Evolutionary conservation across 192 early-diverging fungal species (phyloP).

Genomic region (Linnemannia exigua): DNA sequence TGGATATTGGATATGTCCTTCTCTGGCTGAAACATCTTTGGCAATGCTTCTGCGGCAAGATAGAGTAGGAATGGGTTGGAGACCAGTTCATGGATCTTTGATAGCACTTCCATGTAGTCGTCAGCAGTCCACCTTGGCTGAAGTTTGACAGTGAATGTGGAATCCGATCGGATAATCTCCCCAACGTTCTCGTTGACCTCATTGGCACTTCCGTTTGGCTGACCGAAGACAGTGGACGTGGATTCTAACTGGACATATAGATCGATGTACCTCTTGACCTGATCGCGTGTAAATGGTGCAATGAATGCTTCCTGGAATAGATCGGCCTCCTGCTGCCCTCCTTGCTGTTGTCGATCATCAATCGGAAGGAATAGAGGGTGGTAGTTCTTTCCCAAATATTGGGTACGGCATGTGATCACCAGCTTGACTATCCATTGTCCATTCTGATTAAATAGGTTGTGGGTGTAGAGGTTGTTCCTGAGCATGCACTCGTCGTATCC

Average conservation of each 20-base stretch:
- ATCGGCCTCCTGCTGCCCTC: neutral
- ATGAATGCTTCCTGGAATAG: neutral
- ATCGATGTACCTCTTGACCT: neutral
- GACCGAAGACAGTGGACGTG: too few relatives aligned
- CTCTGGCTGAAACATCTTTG: neutral
- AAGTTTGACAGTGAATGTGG: neutral
- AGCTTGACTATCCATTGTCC: neutral
- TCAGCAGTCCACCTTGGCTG: neutral
- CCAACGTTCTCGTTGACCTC: too few relatives aligned
- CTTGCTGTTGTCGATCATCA: neutral
- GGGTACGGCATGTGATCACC: neutral
- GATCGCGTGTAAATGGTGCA: neutral
- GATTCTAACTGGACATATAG: too few relatives aligned
- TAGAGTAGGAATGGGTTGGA: neutral
- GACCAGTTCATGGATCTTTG: neutral
- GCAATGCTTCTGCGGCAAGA: neutral
- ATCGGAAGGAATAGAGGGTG: neutral
- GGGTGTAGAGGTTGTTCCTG: neutral
- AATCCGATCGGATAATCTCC: neutral
- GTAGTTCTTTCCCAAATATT: neutral
- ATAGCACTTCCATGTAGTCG: neutral
- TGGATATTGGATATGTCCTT: neutral
- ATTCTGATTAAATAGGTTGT: neutral
- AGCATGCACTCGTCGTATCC: conserved; percentile 4
- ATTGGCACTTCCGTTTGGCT: too few relatives aligned